Evolutionary conservation across 73 alveolate species (phyloP).

Genomic region (Urostyla sp.): DNA sequence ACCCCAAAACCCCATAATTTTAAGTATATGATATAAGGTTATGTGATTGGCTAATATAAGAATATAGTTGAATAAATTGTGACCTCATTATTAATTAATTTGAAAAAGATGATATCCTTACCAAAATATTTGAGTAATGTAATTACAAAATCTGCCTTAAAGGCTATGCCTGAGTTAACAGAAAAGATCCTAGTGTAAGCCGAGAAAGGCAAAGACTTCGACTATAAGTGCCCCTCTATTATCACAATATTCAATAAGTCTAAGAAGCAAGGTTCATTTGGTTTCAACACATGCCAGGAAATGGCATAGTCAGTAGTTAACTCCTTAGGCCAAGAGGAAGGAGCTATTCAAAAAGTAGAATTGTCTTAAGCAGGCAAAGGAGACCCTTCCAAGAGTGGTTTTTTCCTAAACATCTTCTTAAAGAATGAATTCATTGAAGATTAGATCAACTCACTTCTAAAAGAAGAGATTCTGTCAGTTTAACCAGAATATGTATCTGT

Average conservation of each 20-base stretch:
- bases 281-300: constrained; percentile 72
- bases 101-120: constrained; percentile 40
- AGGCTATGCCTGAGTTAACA: constrained; percentile 56
- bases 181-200: constrained; percentile 57
- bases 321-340: constrained; percentile 58
- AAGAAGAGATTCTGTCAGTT: constrained; percentile 45
- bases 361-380: constrained; percentile 61
- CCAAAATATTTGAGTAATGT: constrained; percentile 21
- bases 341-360: constrained; percentile 53
- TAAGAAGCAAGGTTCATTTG: constrained; percentile 78
- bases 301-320: constrained; percentile 74
- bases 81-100: neutral
- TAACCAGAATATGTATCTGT: constrained; percentile 30
- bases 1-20: no score
- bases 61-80: neutral
- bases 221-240: constrained; percentile 82
- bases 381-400: constrained; percentile 56
- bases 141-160: constrained; percentile 18
- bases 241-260: constrained; percentile 84
- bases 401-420: constrained; percentile 65
- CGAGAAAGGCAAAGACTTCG: constrained; percentile 70
- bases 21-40: neutral
- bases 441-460: constrained; percentile 58
- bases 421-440: constrained; percentile 64
- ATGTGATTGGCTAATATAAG: neutral